A percentile compares a stretch with the other conserved stretches of the same genome.
Conservation (phyloP, 2,329 filamentous ascomycete species). For the Fusarium poae region DNA sequence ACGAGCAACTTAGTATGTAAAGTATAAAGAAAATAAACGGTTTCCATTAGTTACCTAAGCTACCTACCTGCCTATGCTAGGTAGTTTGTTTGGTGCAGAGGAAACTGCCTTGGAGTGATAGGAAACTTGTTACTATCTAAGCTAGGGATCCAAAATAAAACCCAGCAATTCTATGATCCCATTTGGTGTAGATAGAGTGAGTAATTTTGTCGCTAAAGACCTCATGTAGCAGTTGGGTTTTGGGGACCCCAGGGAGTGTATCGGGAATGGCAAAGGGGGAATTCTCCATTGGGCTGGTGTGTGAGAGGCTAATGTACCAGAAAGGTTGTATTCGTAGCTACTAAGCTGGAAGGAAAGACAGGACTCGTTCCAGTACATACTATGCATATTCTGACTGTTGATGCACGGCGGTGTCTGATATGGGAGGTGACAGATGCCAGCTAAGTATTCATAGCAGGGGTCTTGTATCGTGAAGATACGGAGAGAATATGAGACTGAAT, state of each 20-base stretch:
- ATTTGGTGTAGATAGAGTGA: neutral
- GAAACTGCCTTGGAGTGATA: slow-evolving; percentile 16
- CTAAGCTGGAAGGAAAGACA: slow-evolving; percentile 15
- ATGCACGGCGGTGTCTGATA: slow-evolving; percentile 16
- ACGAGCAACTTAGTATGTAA: slow-evolving; percentile 17
- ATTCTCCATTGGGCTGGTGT: slow-evolving; percentile 31
- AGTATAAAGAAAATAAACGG: slow-evolving; percentile 27
- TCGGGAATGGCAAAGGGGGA: slow-evolving; percentile 15
- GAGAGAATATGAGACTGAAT: slow-evolving; percentile 26
- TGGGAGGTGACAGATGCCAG: slow-evolving; percentile 28
- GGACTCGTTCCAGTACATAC: slow-evolving; percentile 42
- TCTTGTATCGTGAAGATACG: slow-evolving; percentile 31
- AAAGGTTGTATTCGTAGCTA: neutral
- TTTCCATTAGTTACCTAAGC: slow-evolving; percentile 31
- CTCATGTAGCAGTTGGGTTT: neutral
- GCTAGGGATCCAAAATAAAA: neutral
- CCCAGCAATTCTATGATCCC: neutral
- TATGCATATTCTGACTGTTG: slow-evolving; percentile 20
- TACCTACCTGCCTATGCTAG: neutral
- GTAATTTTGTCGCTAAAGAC: neutral
- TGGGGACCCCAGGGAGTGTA: neutral
- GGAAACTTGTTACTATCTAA: neutral
- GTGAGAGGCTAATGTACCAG: slow-evolving; percentile 44
- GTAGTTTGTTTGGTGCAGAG: slow-evolving; percentile 1
- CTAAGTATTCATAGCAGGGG: slow-evolving; percentile 22